Evolutionary conservation across 1,139 yeast species (phyloP), one percentile per base, ranked within the genome.

Genomic region (Candida sanyaensis): DNA sequence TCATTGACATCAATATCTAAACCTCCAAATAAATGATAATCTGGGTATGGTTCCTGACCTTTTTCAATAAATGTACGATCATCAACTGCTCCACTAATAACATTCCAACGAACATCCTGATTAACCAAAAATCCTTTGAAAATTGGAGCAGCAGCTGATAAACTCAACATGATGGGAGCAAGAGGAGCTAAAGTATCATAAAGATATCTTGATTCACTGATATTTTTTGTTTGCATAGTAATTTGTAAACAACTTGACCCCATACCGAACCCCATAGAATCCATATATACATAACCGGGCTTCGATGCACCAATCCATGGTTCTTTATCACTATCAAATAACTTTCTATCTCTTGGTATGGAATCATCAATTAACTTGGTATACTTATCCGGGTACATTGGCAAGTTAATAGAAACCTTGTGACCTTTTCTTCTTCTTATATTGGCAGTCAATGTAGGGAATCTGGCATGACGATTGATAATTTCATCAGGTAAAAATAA

Each of bases 191-290:
- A 75, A 10, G 92, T 79, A 65, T 93, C 99, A 65, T 91, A 95
- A 50, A 95, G 73, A 55, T 78, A 82, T 50, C 98, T 74, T 4
- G 97, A 93, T 60, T 84, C 84, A 49, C 71, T 68, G 33, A 95
- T 75, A 60, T 88, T 79, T 7, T 84, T 79, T 2, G 96, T 93
- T 68, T 95, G 99, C 80, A 90, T 88, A 0, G 99, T 93, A 51
- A 91, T 81, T 67, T 93, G 99, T 53, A 93, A 72, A 66, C 99
- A 95, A 39, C 96, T 88, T 50, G 96, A 83, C 7, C 99, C 99
- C 99, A 93, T 93, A 9, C 99, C 99, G 61, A 93, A 93, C 0
- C 99, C 99, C 99, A 93, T 93, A 0, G 97, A 84, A 66, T 93
- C 99, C 95, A 93, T 83, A 67, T 93, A 93, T 27, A 93, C 92